Base-by-base conservation (phyloP, 1,139 yeast species). In the Debaryomyces udenii region DNA sequence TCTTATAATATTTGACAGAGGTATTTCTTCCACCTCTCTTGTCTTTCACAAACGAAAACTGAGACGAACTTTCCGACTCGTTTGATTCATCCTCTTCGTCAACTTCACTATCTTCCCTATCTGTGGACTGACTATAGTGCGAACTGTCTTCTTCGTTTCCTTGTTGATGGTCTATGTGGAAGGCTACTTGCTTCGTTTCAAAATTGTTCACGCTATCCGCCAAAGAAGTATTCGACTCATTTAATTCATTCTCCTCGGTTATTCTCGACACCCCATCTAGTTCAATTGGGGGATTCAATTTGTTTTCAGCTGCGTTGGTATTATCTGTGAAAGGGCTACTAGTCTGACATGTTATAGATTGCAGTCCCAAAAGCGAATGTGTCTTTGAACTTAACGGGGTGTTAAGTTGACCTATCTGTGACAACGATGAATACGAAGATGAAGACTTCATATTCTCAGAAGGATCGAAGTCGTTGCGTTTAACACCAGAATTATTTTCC, bases 1-100 rank as follows among this genome's bases (percentile, higher is more conserved):
- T 75, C 44, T 78, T 78, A 50, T 82, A 81, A 52, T 81, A 82
- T 51, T 81, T 79, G 9, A 81, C 76, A 0, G 86, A 81, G 0
- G 82, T 73, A 46, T 81, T 81, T 50, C 87, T 61, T 2, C 86
- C 87, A 16, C 80, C 78, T 11, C 66, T 67, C 40, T 64, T 63
- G 43, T 77, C 81, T 42, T 72, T 67, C 34, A 80, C 83, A 52
- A 82, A 82, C 0, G 86, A 81, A 52, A 82, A 82, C 42, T 74
- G 78, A 1, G 80, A 74, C 1, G 74, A 64, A 6, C 64, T 37
- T 26, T 62, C 67, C 3, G 68, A 64, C 13, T 58, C 62, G 3
- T 50, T 56, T 29, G 52, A 55, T 15, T 48, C 52, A 10, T 53
- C 60, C n/a, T 52, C 52, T 13, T 40, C 37, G n/a, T n/a, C n/a